Base-by-base conservation (phyloP, 768 basidiomycete species). In the Pisolithus albus region DNA sequence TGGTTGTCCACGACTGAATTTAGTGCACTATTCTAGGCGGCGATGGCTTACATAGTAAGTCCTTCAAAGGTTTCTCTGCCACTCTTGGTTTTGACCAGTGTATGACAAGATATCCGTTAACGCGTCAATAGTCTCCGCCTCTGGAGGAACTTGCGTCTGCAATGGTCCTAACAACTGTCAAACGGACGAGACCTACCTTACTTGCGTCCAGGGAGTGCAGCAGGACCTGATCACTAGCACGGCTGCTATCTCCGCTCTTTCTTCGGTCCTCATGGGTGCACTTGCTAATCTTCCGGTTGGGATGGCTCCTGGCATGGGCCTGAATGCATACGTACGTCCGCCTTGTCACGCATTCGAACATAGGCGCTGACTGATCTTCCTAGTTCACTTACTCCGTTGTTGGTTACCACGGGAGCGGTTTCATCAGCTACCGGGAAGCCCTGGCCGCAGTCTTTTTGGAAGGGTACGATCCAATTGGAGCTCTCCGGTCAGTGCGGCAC, bases 321-420 rank as follows among this genome's bases (percentile, higher is more conserved):
- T 91, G 23, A 88, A 88, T 56, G 86, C 87, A 38, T 89, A 88
- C 58, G 87, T 87, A 64, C 55, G 83, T 11, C 70, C 15, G 4
- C 49, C 18, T 30, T 28, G 30, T 26, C 32, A 10, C 1, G 3
- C 32, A 8, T 15, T 41, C 26, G 8, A 15, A 47, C 9, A 10
- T 24, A 19, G 36, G 6, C 24, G 15, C 30, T 53, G 24, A 57
- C 52, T 48, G 30, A 43, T 47, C 41, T 7, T 34, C 15, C 5
- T 61, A 91, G 86, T 92, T 93, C 68, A 76, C 91, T 3, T 93
- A 90, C 68, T 90, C 88, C 16, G 82, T 92, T 13, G 91, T 93
- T 23, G 91, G 91, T 11, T 85, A 83, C 70, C 84, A 90, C 59
- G 90, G 91, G 3, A 76, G 77, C 45, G 75, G 76, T 7, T 75